phyloP scores from a whole-genome alignment of 2,329 filamentous ascomycete genomes.

The Dactylellina sp. region DNA sequence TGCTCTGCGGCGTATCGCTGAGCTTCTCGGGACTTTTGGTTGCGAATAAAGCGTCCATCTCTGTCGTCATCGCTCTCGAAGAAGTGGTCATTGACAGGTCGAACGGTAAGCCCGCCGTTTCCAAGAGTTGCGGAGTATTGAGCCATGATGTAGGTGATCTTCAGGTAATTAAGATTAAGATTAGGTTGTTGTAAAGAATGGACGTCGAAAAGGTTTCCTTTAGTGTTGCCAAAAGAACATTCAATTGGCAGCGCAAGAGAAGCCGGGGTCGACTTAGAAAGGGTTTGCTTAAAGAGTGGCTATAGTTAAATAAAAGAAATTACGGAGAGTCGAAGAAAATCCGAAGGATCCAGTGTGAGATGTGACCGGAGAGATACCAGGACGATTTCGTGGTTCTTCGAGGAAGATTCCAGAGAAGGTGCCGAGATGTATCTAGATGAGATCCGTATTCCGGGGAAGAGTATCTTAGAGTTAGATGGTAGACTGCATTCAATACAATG shows the following conservation, averaged over 20 bases:
- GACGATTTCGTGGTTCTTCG: conserved; percentile 18
- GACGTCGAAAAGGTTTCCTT: conserved; percentile 61
- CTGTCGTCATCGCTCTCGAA: conserved; percentile 41
- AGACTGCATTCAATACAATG: conserved; percentile 38
- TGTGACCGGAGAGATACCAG: conserved; percentile 24
- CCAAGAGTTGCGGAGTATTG: conserved; percentile 61
- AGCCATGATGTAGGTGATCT: conserved; percentile 61
- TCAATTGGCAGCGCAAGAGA: conserved; percentile 19
- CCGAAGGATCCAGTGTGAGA: conserved; percentile 41
- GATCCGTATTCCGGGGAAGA: conserved; percentile 15
- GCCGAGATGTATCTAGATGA: neutral
- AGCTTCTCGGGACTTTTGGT: conserved; percentile 38
- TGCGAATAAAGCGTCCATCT: conserved; percentile 28
- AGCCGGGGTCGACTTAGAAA: conserved; percentile 29
- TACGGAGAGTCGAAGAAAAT: conserved; percentile 11
- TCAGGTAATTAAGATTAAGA: conserved; percentile 63
- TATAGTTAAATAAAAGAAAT: conserved; percentile 53
- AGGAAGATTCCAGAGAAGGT: no score
- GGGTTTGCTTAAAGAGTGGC: conserved; percentile 47
- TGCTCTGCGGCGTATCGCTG: conserved; percentile 70
- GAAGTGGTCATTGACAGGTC: conserved; percentile 52
- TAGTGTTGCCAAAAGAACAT: conserved; percentile 20
- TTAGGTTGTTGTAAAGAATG: conserved; percentile 63
- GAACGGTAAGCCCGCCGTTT: conserved; percentile 44
- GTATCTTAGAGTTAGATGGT: conserved; percentile 17